Evolutionary conservation across 2,329 filamentous ascomycete genomes (phyloP).

Genomic region (Ophiostoma angusticollis): DNA sequence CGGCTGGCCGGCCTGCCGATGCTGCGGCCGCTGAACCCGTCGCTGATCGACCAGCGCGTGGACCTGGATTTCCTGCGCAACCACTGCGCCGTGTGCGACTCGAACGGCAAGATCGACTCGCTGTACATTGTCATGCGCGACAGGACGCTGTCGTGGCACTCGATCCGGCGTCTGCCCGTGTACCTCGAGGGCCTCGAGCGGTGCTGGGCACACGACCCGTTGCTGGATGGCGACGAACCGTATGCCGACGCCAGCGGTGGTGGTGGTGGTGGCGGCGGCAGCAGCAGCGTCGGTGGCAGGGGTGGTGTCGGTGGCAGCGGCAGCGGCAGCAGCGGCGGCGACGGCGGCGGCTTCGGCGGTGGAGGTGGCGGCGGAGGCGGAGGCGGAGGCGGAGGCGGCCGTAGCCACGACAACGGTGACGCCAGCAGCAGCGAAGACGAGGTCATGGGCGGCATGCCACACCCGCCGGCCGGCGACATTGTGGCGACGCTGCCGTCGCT

Average conservation of each 20-base stretch:
- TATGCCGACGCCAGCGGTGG: constrained; percentile 1
- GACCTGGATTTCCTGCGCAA: constrained; percentile 38
- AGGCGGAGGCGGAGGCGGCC: too few species aligned
- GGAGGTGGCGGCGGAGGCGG: too few species aligned
- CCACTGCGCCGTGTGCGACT: constrained; percentile 43
- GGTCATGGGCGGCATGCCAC: constrained; percentile 7
- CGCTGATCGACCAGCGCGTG: constrained; percentile 29
- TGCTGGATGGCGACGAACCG: constrained; percentile 29
- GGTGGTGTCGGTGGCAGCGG: neutral
- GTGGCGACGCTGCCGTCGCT: constrained; percentile 26
- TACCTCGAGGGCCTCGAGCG: constrained; percentile 40
- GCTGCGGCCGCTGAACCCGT: constrained; percentile 38
- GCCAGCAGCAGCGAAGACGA: constrained; percentile 12
- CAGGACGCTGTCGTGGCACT: constrained; percentile 44
- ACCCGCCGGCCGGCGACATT: constrained; percentile 36
- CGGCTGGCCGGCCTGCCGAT: constrained; percentile 44
- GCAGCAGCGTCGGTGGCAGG: neutral
- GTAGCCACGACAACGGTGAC: constrained; percentile 2
- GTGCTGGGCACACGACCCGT: constrained; percentile 38
- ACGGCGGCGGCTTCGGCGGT: too few species aligned
- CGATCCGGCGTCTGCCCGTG: constrained; percentile 33
- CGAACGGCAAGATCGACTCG: constrained; percentile 42
- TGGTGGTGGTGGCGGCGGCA: constrained; percentile 13
- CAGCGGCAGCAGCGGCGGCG: too few species aligned
- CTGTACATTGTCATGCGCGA: constrained; percentile 45